Base-by-base conservation (phyloP, 345 rosid species). In the Camelina sativa region DNA sequence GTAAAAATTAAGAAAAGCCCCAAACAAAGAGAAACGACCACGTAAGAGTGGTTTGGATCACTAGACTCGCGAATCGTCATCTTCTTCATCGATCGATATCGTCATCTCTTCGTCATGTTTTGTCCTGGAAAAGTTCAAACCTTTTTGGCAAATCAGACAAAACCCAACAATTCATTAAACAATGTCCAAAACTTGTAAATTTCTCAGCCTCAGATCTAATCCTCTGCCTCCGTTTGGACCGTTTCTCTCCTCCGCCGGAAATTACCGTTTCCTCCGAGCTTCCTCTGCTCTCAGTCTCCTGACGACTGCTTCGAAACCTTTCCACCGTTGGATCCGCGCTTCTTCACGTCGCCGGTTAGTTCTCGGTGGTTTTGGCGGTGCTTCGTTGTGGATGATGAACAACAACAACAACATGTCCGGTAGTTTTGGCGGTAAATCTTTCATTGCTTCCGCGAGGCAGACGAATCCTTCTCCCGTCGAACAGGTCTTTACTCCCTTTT, bases 401-500 rank as follows among this genome's bases (percentile, higher is more conserved):
- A 84, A 84, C 48, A 76, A 67, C 77, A 85, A 80, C 87, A 84
- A 84, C 48, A 76, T 76, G 79, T 53, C 75, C 19, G 79, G 79
- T 50, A 61, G 48, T 16, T 32, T 61, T 68, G 83, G 79, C 46
- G 76, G 77, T 66, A 91, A 81, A 3, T 79, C 85, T 32, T 89
- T 84, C 84, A 70, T 86, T 34, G 97, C 94, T 76, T 89, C 89
- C 19, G 98, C 97, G 2, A 89, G 88, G 68, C 90, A 84, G 67
- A 84, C 85, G 62, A 70, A 84, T 64, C 76, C 79, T 70, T 80
- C 82, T 59, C 81, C 85, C 28, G 67, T 91, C 52, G 98, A 89
- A 71, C 81, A 88, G 98, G 94, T 93, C 11, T 62, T 19, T 67
- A 57, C 72, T 53, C 59, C n/a, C 38, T 19, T 53, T 28, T 2